Evolutionary conservation across 805 yeast species (phyloP).

Genomic region (Candida peoriensis): DNA sequence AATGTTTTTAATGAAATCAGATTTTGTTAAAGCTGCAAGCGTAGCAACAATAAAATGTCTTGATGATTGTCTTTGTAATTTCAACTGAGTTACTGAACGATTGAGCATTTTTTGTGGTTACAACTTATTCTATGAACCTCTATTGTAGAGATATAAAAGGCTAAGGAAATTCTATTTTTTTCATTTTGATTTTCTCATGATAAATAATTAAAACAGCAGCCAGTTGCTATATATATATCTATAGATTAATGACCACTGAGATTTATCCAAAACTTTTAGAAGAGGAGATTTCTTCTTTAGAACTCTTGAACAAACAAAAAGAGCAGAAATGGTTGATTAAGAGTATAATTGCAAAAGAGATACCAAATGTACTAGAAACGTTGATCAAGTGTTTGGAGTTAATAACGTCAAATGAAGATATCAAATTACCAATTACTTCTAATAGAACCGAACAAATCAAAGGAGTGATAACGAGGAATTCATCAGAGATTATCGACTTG

Average conservation of each 20-base stretch:
- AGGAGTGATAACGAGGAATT: conserved; percentile 55
- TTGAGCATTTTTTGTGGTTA: no score
- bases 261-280: neutral
- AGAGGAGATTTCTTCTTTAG: neutral
- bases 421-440: conserved; percentile 55
- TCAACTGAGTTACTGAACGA: no score
- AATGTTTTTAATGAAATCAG: conserved; percentile 36
- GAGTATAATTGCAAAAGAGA: conserved; percentile 41
- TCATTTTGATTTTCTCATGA: no score
- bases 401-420: conserved; percentile 33
- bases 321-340: conserved; percentile 45
- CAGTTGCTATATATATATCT: no score
- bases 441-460: conserved; percentile 51
- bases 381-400: conserved; percentile 35
- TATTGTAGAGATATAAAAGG: no score
- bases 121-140: no score
- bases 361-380: conserved; percentile 42
- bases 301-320: conserved; percentile 6
- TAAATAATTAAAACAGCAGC: no score
- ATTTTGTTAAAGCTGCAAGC: conserved; percentile 17
- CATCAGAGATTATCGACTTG: conserved; percentile 46
- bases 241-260: neutral
- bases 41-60: conserved; percentile 14
- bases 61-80: no score
- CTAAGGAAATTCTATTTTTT: no score